Base-by-base conservation (phyloP, 108 stramenopile species). In the Schizochytrium sp. region DNA sequence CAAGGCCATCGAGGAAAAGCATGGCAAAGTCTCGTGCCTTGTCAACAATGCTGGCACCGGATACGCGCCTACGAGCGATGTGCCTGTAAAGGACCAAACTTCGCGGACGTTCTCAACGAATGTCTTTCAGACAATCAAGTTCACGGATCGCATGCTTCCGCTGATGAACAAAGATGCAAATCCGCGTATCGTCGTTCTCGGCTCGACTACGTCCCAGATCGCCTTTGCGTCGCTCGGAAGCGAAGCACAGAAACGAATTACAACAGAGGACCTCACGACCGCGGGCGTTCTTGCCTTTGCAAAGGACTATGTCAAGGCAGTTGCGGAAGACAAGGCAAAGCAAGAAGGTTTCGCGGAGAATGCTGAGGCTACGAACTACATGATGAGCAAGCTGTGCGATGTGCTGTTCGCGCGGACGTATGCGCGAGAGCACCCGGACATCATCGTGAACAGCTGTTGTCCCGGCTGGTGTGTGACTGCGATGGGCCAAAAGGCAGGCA, bases 381-480 rank as follows among this genome's bases (percentile, higher is more conserved):
- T 96, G 23, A 92, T 97, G 89, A 94, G 94, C 55, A 97, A 97
- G 91, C 91, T 96, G 12, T 95, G 92, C 6, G 87, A 96, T 28
- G 95, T 95, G 88, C 95, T 95, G 21, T 95, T 94, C 87, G 95
- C 95, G 41, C 93, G 92, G 88, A 90, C 96, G 3, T 93, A 92
- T 88, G 95, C 95, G n/a, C 90, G 95, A 14, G 89, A 94, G 60
- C 92, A 91, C 53, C 91, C 90, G 0, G 44, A 28, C 19, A 92
- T 96, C 25, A 83, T 63, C 29, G 92, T 95, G 57, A 95, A 94
- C 60, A 91, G 91, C 55, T 95, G 95, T 87, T 95, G 94, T 91
- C 93, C 95, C 34, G 97, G 96, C 10, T 96, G 95, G 72, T 96
- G 96, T 88, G 91, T 92, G 45, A 97, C 97, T 5, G 95, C 96